These are phyloP conservation scores for Schizophyllum amplum DNA, from an alignment of 1,284 basidiomycete species.

Conservation along the genomic window DNA sequence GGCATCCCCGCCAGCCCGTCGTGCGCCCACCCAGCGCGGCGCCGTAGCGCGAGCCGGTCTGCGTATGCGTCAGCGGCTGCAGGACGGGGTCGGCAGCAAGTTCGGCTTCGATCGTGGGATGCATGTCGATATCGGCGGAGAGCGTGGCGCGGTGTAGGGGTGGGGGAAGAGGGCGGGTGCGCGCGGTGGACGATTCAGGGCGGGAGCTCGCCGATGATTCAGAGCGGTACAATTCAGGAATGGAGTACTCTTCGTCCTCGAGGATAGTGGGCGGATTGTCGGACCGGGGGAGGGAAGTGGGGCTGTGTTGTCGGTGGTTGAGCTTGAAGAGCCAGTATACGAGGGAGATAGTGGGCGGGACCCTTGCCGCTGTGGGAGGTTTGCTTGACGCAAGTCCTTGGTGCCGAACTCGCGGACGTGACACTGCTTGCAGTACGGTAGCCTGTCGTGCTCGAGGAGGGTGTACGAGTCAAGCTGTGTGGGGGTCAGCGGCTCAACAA, in stretches of 20 bases:
- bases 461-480: slow-evolving; percentile 45
- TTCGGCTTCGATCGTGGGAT: background rate
- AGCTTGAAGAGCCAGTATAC: too few relatives aligned
- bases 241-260: too few relatives aligned
- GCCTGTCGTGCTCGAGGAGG: slow-evolving; percentile 65
- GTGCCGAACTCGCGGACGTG: slow-evolving; percentile 68
- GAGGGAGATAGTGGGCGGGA: too few relatives aligned
- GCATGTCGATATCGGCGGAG: slow-evolving; percentile 12
- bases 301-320: too few relatives aligned
- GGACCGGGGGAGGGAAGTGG: too few relatives aligned
- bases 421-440: slow-evolving; percentile 54
- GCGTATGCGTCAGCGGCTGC: slow-evolving; percentile 10
- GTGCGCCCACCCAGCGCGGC: slow-evolving; percentile 15
- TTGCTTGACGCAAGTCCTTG: slow-evolving; percentile 63
- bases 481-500: too few relatives aligned
- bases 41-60: slow-evolving; percentile 25
- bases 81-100: slow-evolving; percentile 9
- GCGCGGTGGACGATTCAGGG: background rate
- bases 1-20: slow-evolving; percentile 5
- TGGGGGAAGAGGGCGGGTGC: slow-evolving; percentile 13
- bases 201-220: too few relatives aligned
- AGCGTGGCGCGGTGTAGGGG: slow-evolving; percentile 13
- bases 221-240: too few relatives aligned
- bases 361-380: slow-evolving; percentile 49
- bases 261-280: too few relatives aligned